Percentiles rank a stretch among this genome's conserved stretches.
Conservation (phyloP, 1,139 yeast genomes). For the Magnusiomyces suaveolens region DNA sequence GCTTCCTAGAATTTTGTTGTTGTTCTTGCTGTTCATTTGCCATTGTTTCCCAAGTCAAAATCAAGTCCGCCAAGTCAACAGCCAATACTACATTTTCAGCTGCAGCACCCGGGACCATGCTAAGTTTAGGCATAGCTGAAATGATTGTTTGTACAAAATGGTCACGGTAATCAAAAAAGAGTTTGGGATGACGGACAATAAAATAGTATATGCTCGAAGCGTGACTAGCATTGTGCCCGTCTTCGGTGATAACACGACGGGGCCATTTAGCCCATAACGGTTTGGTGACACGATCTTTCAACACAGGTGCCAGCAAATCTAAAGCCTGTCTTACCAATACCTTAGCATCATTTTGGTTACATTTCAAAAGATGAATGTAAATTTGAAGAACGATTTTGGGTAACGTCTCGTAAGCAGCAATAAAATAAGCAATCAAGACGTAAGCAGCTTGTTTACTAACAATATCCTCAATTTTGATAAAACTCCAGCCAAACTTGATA, state of each 20-base stretch:
- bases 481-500: constrained; percentile 91
- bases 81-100: constrained; percentile 78
- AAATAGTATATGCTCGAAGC: constrained; percentile 85
- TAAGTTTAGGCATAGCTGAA: constrained; percentile 89
- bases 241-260: constrained; percentile 82
- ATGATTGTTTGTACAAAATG: constrained; percentile 82
- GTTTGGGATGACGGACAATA: constrained; percentile 73
- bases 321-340: constrained; percentile 78
- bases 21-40: constrained; percentile 22
- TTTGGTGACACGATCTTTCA: constrained; percentile 58
- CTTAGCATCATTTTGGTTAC: constrained; percentile 80
- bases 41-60: constrained; percentile 70
- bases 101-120: constrained; percentile 71
- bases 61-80: constrained; percentile 77
- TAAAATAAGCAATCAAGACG: constrained; percentile 77
- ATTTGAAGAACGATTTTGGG: constrained; percentile 83
- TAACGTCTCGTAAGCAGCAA: constrained; percentile 83
- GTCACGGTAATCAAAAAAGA: constrained; percentile 79
- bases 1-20: constrained; percentile 16
- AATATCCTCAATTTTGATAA: constrained; percentile 79
- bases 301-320: constrained; percentile 81
- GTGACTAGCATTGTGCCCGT: constrained; percentile 72
- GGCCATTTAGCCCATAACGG: constrained; percentile 95
- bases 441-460: constrained; percentile 90
- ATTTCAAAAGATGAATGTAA: constrained; percentile 76